Conservation (phyloP, 2,329 filamentous ascomycete species). For the Trichoderma semiorbis region DNA sequence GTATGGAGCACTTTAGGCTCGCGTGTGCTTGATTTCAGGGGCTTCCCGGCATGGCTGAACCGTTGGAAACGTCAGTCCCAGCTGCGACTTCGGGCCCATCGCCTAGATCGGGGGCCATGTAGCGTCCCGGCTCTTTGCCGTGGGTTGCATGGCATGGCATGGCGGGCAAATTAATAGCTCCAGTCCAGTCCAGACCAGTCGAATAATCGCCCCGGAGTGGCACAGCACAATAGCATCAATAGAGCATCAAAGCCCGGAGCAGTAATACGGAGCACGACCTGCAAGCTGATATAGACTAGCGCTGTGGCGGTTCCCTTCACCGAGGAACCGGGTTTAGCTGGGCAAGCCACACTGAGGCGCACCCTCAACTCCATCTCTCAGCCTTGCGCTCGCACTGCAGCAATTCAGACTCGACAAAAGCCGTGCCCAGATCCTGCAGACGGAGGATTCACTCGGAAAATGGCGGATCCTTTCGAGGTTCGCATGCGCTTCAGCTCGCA, state of each 20-base stretch:
- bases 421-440: not conserved
- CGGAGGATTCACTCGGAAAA: conserved; percentile 26
- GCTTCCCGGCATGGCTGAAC: not conserved
- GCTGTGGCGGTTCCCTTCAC: not conserved
- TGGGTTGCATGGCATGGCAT: not conserved
- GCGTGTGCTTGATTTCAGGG: not conserved
- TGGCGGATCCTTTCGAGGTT: conserved; percentile 91
- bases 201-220: not conserved
- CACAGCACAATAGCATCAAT: not conserved
- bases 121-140: conserved; percentile 17
- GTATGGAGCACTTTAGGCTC: not conserved
- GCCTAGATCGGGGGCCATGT: not conserved
- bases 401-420: conserved; percentile 7
- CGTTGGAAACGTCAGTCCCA: not conserved
- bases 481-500: conserved; percentile 94
- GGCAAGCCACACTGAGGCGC: conserved; percentile 10
- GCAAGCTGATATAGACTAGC: conserved; percentile 2
- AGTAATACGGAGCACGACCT: not conserved
- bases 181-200: not conserved
- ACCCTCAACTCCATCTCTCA: not conserved
- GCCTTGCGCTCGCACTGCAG: conserved; percentile 1
- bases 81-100: not conserved
- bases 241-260: not conserved
- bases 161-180: not conserved
- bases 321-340: not conserved